Base-by-base conservation (phyloP, 1,284 basidiomycete species). In the Fomes fomentarius region DNA sequence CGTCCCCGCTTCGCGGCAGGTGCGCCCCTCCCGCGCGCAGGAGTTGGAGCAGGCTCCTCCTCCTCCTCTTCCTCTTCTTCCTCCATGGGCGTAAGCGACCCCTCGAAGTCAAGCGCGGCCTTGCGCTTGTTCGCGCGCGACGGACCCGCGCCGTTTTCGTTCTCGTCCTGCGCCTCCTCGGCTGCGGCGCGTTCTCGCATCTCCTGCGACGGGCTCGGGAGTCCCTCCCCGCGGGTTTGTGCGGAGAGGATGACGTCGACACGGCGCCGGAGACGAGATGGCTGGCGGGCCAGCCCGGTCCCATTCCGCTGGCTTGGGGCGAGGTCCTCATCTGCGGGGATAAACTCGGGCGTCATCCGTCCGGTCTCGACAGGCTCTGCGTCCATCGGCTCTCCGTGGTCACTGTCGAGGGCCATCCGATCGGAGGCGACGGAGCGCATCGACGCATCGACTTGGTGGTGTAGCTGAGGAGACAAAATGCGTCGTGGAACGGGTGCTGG, bases 241-340 rank as follows among this genome's bases (percentile, higher is more conserved):
- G 70, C 71, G 4, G 76, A 69, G 12, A 74, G 70, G 5, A 82
- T 62, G 0, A 83, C 73, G 41, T 80, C 69, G 58, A 76, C 76
- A 2, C 79, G 76, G 28, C 83, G 77, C 58, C 77, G 77, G 2
- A 83, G 72, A 4, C 70, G 73, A 1, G 63, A 68, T 25, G 68
- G 59, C 47, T 66, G 69, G 12, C 66, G 57, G 2, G 42, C 37
- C 41, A 56, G 41, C 11, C 22, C 37, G 30, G n/a, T n/a, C n/a
- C n/a, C n/a, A n/a, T 49, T 38, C 28, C 37, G 43, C 25, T 40
- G 37, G n/a, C 43, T 66, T 46, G 57, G 50, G 14, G 30, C 21
- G 33, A 24, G 25, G 30, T 35, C 31, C 19, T 35, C 50, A 24
- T 43, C 48, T 9, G 55, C 47, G 21, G 56, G 55, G n/a, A 49